Evolutionary conservation across 2,329 filamentous ascomycete genomes (phyloP), one percentile per base, ranked within the genome.

Genomic region (Calonectria hawksworthii): DNA sequence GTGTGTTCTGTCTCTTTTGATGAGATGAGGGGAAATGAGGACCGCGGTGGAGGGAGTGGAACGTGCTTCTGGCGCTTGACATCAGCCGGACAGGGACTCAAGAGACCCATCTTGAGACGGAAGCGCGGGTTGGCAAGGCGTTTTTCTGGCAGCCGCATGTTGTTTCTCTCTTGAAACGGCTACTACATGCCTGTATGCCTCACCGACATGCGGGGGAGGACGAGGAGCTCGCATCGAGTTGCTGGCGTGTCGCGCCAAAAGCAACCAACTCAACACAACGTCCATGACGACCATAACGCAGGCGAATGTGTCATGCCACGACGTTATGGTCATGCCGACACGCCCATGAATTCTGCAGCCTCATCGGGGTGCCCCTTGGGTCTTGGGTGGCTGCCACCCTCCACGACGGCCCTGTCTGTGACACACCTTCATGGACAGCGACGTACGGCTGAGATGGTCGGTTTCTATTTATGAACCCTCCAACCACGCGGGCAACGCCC

Each of bases 401-500:
- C 66, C 56, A 59, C 21, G 23, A 30, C 30, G 23, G 30, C 44
- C 26, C 14, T 50, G 34, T 50, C 16, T 64, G 41, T n/a, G n/a
- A 56, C 52, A 23, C 38, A 36, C 54, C 56, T 16, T 23, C 44
- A n/a, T 41, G 47, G 26, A 13, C 56, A 38, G 30, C 38, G 63
- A 56, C 66, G 34, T 30, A 47, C 41, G 52, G 68, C 70, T 69
- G 69, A 64, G 26, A 75, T 70, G 56, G 56, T 14, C 32, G 77
- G 77, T 74, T 77, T 76, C 79, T 80, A 79, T 79, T 78, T 78
- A 61, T 76, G 51, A 78, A 66, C 54, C 28, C 47, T 67, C 68
- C 47, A 63, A 72, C 65, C 70, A 41, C 18, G 30, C 52, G 52
- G 38, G 18, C 38, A 36, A 44, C 44, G 30, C 51, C 54, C 54